These are phyloP conservation scores for Microbotryum saponariae DNA, from an alignment of 1,284 basidiomycete species.

Conservation along the genomic window DNA sequence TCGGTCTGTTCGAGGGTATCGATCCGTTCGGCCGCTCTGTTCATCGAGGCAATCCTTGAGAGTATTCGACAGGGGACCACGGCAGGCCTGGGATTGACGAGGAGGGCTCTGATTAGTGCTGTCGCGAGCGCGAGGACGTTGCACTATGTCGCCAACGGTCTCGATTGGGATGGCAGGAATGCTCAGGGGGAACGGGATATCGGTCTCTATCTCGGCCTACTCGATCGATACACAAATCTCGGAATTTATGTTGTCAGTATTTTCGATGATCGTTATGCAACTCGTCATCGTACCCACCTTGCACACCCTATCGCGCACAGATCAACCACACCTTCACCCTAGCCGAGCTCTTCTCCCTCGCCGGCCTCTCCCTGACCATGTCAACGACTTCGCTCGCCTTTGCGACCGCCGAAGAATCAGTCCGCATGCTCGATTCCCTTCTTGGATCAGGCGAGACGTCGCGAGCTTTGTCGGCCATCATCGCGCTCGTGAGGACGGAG, in stretches of 20 bases:
- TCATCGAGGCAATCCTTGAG: conserved; percentile 45
- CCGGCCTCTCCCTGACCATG: conserved; percentile 46
- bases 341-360: conserved; percentile 49
- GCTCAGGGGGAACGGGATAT: conserved; percentile 11
- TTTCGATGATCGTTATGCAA: neutral
- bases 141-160: conserved; percentile 38
- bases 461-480: conserved; percentile 46
- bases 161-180: conserved; percentile 32
- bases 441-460: conserved; percentile 50
- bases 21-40: conserved; percentile 41
- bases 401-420: conserved; percentile 46
- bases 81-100: conserved; percentile 39
- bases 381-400: conserved; percentile 41
- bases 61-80: conserved; percentile 32
- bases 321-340: conserved; percentile 48
- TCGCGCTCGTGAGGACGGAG: conserved; percentile 46
- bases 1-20: conserved; percentile 41
- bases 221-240: conserved; percentile 49
- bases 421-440: conserved; percentile 47
- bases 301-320: conserved; percentile 1
- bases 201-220: conserved; percentile 23
- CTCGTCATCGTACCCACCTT: neutral
- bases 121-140: conserved; percentile 42
- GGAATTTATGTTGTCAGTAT: conserved; percentile 46
- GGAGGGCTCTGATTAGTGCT: conserved; percentile 42